Evolutionary conservation across 1,139 yeast genomes (phyloP).

Genomic region (Pichia sp.): DNA sequence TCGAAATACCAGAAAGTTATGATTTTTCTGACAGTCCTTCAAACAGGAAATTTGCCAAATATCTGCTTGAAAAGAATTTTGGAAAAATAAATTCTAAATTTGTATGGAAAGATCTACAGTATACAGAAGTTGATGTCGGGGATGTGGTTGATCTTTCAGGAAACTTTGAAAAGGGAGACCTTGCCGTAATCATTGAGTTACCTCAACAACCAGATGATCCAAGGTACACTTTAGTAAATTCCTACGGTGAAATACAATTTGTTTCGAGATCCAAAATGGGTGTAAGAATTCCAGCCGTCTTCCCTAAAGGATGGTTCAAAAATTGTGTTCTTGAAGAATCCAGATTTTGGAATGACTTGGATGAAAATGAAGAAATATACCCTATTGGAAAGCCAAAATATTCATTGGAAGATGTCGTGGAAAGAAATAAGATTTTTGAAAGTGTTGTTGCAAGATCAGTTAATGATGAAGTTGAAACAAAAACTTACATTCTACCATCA

Average conservation of each 20-base stretch:
- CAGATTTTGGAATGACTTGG: slow-evolving; percentile 14
- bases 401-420: slow-evolving; percentile 23
- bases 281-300: slow-evolving; percentile 46
- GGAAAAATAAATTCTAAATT: slow-evolving; percentile 14
- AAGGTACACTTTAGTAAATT: slow-evolving; percentile 46
- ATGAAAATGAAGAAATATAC: slow-evolving; percentile 7
- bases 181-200: slow-evolving; percentile 36
- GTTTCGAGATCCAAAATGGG: slow-evolving; percentile 38
- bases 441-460: slow-evolving; percentile 19
- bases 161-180: slow-evolving; percentile 26
- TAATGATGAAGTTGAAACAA: slow-evolving; percentile 10
- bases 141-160: slow-evolving; percentile 36
- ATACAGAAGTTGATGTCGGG: slow-evolving; percentile 30
- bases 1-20: slow-evolving; percentile 11
- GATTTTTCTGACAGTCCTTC: slow-evolving; percentile 19
- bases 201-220: slow-evolving; percentile 35
- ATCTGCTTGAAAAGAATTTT: slow-evolving; percentile 14
- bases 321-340: slow-evolving; percentile 25
- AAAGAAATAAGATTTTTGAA: slow-evolving; percentile 22
- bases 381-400: slow-evolving; percentile 27
- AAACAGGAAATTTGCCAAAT: slow-evolving; percentile 11
- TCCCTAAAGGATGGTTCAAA: slow-evolving; percentile 32
- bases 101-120: slow-evolving; percentile 17
- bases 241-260: slow-evolving; percentile 48
- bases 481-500: slow-evolving; percentile 24